Evolutionary conservation across 805 yeast species (phyloP), one percentile per base, ranked within the genome.

Genomic region (Saccharomycopsis guyanensis): DNA sequence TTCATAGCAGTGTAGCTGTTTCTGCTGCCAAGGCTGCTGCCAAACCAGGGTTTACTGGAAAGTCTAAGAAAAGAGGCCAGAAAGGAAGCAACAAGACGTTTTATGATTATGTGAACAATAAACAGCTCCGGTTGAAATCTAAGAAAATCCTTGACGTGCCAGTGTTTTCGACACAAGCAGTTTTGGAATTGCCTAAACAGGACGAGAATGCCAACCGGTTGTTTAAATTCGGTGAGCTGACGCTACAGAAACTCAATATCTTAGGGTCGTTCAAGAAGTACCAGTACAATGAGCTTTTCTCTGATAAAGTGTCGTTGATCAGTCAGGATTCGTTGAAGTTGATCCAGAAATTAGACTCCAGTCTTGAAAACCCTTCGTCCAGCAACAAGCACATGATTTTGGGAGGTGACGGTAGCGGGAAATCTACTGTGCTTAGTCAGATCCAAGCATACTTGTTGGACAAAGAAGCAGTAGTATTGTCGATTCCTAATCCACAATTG

Each of bases 361-460:
- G 61, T 4, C 59, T 73, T 22, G 51, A 55, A 2, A 40, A 66
- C 0, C 38, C 57, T 3, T 57, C 72, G 0, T 60, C 73, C 0
- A 56, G 63, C 10, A 82, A 78, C 57, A 70, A 82, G 55, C 55
- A 73, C 25, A 66, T 80, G 25, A 51, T 86, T n/a, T 60, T 75
- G 18, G 95, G 95, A 37, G 80, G 73, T 46, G 64, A 75, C 38
- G 96, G 96, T 41, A 71, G 75, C 8, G 97, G 97, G 5, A 89
- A 88, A 66, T 75, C 91, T 2, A 76, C 86, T 0, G 57, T 81
- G 33, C 56, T 88, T 40, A 62, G 89, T 0, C 96, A 88, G 61
- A 69, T 80, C 1, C 82, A 82, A 37, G 76, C 82, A 0, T 62
- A 84, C 40, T 72, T 78, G 2, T 59, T 65, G 7, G 60, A 60